Base-by-base conservation (phyloP, 305 asterid species). In the Solanum hybrid region DNA sequence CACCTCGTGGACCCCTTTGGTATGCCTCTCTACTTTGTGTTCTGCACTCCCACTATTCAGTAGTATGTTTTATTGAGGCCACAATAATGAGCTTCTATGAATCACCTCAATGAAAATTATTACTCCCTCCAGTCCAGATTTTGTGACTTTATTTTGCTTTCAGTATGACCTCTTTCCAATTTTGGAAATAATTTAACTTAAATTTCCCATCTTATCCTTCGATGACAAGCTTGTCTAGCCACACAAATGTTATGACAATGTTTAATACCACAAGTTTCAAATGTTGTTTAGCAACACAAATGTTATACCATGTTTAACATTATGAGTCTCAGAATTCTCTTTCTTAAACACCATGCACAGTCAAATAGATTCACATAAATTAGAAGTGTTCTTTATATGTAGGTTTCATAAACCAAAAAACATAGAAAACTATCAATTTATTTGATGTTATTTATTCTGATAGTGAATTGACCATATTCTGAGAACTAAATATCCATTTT, bases 1-100 rank as follows among this genome's bases (percentile, higher is more conserved):
- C 99, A 7, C 99, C 99, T 86, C 98, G 97, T 14, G 99, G 99
- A 88, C 98, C 99, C 90, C 94, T 96, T 26, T 97, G 99, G 99
- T 97, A 96, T 77, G n/a, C 72, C 89, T 60, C 88, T n/a, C 51
- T 40, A 46, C 79, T 37, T 35, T 32, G 34, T 8, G 5, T 12
- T 10, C 89, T 40, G 38, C 40, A 27, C 79, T 60, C 86, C 46
- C 71, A 4, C 79, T 29, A 29, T 77, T 81, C 40, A 13, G 24
- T 84, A 60, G 42, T 10, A 32, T 60, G 34, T 12, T 51, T 24
- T 40, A 42, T 86, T 22, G 46, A 79, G 34, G 27, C 22, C 38
- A 13, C 81, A 46, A 29, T 42, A 29, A 71, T 24, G n/a, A 87
- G 71, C 66, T 89, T 20, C 64, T 46, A 51, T 24, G 75, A 8